Base-by-base conservation (phyloP, 768 basidiomycete species). In the Rhizopogon rudus region DNA sequence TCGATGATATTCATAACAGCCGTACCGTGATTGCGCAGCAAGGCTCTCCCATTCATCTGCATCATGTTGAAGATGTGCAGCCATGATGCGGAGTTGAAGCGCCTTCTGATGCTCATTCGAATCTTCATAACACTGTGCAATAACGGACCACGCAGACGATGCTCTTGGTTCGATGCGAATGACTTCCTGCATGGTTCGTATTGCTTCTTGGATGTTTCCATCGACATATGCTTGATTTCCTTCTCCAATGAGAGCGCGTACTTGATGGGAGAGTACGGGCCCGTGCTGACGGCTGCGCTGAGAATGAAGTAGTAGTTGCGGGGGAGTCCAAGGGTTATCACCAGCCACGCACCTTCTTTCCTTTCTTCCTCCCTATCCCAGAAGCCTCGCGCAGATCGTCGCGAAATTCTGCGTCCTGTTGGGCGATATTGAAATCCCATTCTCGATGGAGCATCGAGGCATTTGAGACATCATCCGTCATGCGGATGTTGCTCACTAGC, bases 101-200 rank as follows among this genome's bases (percentile, higher is more conserved):
- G 86, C 88, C 58, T 87, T 88, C 51, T 87, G 77, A 2, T 68
- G 66, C 55, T 95, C 82, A 6, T 80, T 76, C 66, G 82, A 71
- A 62, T 93, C 91, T 35, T 84, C 80, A 65, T 93, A 88, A 62
- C 91, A 91, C 59, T 87, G 82, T 2, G 90, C 92, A 6, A 98
- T 81, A 0, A 93, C 91, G 7, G 84, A 82, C 95, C 95, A 99
- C 1, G 93, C 90, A 2, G 82, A 72, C 0, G 80, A 76, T 1
- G 93, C 88, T 16, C 89, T 82, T 2, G 95, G 93, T 66, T 99
- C 96, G 54, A 94, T 91, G 8, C 92, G 83, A 52, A 99, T 93
- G 60, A 97, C 91, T 65, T 98, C 93, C 65, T 88, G 86, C 82
- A 94, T 90, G 25, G 87, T 79, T 17, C 83, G 81, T 37, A 93